Conservation (phyloP, 2,329 filamentous ascomycete species). For the Colletotrichum sidae region DNA sequence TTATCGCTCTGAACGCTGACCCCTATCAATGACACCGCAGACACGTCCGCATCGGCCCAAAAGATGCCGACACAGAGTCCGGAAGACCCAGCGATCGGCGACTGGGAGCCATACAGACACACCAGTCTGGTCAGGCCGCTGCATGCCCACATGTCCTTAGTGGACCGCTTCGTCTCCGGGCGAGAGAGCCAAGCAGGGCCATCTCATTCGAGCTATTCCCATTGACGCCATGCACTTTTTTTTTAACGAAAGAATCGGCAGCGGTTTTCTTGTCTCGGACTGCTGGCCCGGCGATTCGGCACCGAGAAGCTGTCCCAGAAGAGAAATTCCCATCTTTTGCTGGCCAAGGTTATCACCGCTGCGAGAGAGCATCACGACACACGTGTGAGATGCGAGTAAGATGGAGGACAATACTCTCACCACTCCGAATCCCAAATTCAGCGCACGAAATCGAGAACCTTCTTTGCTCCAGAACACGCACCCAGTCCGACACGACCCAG, state of each 20-base stretch:
- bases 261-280: not conserved
- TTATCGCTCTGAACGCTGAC: too few relatives aligned
- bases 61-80: constrained; percentile 34
- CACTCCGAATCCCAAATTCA: not conserved
- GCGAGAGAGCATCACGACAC: not conserved
- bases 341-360: too few relatives aligned
- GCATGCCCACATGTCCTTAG: constrained; percentile 29
- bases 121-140: constrained; percentile 15
- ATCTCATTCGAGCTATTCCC: too few relatives aligned
- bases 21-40: not conserved
- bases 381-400: not conserved
- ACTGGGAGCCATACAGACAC: not conserved
- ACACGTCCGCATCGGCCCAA: constrained; percentile 33
- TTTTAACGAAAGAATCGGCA: not conserved
- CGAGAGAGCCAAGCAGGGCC: too few relatives aligned
- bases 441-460: not conserved
- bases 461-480: not conserved
- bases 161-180: constrained; percentile 10
- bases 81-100: constrained; percentile 16
- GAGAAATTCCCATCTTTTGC: too few relatives aligned
- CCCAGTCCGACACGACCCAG: not conserved
- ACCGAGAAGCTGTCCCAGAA: constrained; percentile 9
- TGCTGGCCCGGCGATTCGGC: constrained; percentile 23
- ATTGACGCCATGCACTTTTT: constrained; percentile 22
- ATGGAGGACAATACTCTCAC: constrained; percentile 22